phyloP scores from a whole-genome alignment of 2,329 filamentous ascomycete genomes.

The Acrocalymma vagum region DNA sequence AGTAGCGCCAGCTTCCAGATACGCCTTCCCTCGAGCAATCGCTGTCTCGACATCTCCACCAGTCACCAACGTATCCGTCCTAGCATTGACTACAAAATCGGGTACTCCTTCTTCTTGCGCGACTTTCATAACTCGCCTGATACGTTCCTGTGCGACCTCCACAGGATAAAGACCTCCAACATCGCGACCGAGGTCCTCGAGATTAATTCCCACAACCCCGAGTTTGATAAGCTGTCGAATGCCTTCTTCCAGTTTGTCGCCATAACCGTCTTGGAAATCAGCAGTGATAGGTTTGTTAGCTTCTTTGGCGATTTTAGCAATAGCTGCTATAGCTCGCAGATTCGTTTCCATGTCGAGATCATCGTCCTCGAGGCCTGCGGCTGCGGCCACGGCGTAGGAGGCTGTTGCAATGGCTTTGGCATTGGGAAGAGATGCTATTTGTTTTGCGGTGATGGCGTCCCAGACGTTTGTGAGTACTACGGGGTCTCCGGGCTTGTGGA shows the following conservation, averaged over 20 bases:
- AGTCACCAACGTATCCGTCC: slow-evolving; percentile 63
- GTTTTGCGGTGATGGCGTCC: slow-evolving; percentile 59
- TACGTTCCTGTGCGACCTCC: slow-evolving; percentile 58
- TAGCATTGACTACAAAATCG: slow-evolving; percentile 58
- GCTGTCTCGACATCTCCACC: slow-evolving; percentile 57
- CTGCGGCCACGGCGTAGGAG: slow-evolving; percentile 42
- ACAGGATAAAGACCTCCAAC: slow-evolving; percentile 48
- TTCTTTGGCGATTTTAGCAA: slow-evolving; percentile 54
- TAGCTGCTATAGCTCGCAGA: slow-evolving; percentile 55
- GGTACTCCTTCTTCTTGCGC: slow-evolving; percentile 59
- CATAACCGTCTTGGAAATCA: slow-evolving; percentile 70
- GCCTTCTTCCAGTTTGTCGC: slow-evolving; percentile 55
- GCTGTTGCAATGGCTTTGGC: slow-evolving; percentile 52
- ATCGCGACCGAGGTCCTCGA: slow-evolving; percentile 60
- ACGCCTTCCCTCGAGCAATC: slow-evolving; percentile 63
- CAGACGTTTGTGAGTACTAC: slow-evolving; percentile 65
- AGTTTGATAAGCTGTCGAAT: slow-evolving; percentile 57
- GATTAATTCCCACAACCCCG: slow-evolving; percentile 66
- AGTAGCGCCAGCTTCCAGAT: slow-evolving; percentile 65
- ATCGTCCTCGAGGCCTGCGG: slow-evolving; percentile 40
- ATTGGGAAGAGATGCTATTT: slow-evolving; percentile 55
- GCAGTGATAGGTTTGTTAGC: slow-evolving; percentile 61
- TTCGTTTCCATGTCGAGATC: slow-evolving; percentile 62
- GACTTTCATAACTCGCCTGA: slow-evolving; percentile 53
- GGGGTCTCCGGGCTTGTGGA: slow-evolving; percentile 62